Evolutionary conservation across 2,329 filamentous ascomycete species (phyloP).

Genomic region (Monosporascus sp.): DNA sequence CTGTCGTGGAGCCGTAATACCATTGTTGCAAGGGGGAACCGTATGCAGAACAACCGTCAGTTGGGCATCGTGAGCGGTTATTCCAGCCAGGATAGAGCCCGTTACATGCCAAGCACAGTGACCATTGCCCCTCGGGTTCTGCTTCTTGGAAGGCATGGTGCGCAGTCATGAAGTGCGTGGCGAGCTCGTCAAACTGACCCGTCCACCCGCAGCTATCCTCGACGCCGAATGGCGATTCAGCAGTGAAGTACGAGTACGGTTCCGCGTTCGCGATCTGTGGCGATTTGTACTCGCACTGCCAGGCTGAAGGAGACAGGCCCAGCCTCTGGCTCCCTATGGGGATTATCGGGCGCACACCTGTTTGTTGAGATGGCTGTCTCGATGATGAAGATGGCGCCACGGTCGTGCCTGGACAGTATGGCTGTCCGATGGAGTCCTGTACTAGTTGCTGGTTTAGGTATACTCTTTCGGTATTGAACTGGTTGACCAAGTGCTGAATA

Average conservation of each 20-base stretch:
- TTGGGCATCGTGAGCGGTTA: constrained; percentile 7
- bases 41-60: constrained; percentile 8
- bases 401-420: constrained; percentile 11
- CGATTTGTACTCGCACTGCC: constrained; percentile 22
- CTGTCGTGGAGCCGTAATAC: constrained; percentile 16
- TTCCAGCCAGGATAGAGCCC: constrained; percentile 6
- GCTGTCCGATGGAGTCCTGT: constrained; percentile 11
- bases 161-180: constrained; percentile 14
- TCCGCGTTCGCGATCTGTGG: background rate
- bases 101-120: constrained; percentile 17
- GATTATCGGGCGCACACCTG: background rate
- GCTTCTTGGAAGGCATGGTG: constrained; percentile 19
- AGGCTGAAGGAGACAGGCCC: constrained; percentile 9
- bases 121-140: constrained; percentile 8
- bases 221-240: too few relatives aligned
- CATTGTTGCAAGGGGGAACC: constrained; percentile 13
- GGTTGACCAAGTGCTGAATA: constrained; percentile 11
- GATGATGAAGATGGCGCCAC: background rate
- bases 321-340: constrained; percentile 18
- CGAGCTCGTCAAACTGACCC: constrained; percentile 18
- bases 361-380: background rate
- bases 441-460: constrained; percentile 14
- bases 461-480: constrained; percentile 14
- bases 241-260: constrained; percentile 2
- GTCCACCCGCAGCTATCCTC: constrained; percentile 20